Conservation (phyloP, 106 monocot genomes). For the Dactylorhiza incarnata region DNA sequence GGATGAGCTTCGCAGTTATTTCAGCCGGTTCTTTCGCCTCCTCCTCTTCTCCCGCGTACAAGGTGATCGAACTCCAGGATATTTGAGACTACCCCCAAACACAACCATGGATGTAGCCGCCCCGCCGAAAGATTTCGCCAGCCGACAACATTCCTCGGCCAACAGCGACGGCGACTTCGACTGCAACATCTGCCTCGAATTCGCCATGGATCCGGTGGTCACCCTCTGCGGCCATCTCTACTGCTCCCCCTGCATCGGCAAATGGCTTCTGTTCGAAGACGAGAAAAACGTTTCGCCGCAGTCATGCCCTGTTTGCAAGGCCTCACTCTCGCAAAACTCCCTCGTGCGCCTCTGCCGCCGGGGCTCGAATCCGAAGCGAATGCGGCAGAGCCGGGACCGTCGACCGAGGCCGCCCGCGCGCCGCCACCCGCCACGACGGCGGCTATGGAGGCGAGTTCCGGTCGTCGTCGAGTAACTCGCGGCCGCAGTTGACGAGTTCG, state of each 20-base stretch:
- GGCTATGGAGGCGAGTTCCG: not conserved
- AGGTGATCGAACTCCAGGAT: not conserved
- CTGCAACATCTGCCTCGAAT: slow-evolving; percentile 60
- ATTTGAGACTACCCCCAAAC: too few relatives aligned
- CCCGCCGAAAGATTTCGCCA: not conserved
- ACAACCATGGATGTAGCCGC: not conserved
- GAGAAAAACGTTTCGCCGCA: not conserved
- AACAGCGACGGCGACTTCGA: slow-evolving; percentile 24
- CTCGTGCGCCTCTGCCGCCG: slow-evolving; percentile 20
- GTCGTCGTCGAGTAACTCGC: not conserved
- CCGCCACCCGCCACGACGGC: not conserved
- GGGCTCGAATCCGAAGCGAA: slow-evolving; percentile 4
- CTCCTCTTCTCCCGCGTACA: not conserved
- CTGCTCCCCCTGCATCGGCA: slow-evolving; percentile 47
- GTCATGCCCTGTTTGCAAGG: slow-evolving; percentile 19
- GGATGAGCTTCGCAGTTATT: not conserved
- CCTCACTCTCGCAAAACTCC: slow-evolving; percentile 10
- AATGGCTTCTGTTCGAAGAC: slow-evolving; percentile 27
- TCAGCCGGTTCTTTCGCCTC: too few relatives aligned
- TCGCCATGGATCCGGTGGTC: slow-evolving; percentile 34
- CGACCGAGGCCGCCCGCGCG: slow-evolving; percentile 17
- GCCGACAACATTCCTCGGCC: not conserved
- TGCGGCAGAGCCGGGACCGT: slow-evolving; percentile 6
- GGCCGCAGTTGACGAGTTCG: slow-evolving; percentile 13
- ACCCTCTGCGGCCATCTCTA: slow-evolving; percentile 65